Evolutionary conservation across 2,329 filamentous ascomycete species (phyloP), one percentile per base, ranked within the genome.

Genomic region (Colletotrichum destructivum): DNA sequence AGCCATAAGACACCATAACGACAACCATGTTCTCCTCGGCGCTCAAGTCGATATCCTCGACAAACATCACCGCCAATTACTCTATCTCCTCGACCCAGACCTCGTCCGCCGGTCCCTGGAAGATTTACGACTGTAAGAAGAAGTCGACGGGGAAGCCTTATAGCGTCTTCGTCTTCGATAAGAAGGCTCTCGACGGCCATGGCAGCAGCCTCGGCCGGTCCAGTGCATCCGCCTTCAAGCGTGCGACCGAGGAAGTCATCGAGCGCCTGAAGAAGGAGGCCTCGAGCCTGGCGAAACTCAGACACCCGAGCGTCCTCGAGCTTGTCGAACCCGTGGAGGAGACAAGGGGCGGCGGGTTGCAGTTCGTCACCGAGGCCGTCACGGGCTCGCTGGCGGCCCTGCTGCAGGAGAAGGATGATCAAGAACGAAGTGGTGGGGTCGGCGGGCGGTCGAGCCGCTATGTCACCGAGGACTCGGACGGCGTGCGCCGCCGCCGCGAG

Each of bases 51-150:
- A 96, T 98, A 81, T 92, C 92, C 75, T 96, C 89, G 77, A 88
- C 93, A 72, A 98, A 98, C 84, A 98, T 99, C 84, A 92, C 91
- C 71, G 91, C 93, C 79, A 97, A 98, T 84, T 99, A 99, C 83
- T 90, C 93, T 76, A 87, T 98, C 75, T 92, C 94, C 26, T 88
- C 91, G 35, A 90, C 90, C 71, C 89, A 93, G 13, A 92, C 90
- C n/a, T 93, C 94, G 62, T 90, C 90, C 63, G 94, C 95, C 18
- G 96, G 96, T 21, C 94, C 95, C 70, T 99, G 96, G 96, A 97
- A 95, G 85, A 96, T 99, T 78, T 96, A 96, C 87, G 95, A 98
- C 84, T 95, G 94, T 71, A 98, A 97, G 86, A 97, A 97, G 85
- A 98, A 98, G 84, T 94, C 93, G 40, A 98, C 95, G 0, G 94